Percentiles rank a stretch among this genome's conserved stretches.
phyloP scores from a whole-genome alignment of 768 basidiomycete species.

The Xerocomus brunneocitrinus region DNA sequence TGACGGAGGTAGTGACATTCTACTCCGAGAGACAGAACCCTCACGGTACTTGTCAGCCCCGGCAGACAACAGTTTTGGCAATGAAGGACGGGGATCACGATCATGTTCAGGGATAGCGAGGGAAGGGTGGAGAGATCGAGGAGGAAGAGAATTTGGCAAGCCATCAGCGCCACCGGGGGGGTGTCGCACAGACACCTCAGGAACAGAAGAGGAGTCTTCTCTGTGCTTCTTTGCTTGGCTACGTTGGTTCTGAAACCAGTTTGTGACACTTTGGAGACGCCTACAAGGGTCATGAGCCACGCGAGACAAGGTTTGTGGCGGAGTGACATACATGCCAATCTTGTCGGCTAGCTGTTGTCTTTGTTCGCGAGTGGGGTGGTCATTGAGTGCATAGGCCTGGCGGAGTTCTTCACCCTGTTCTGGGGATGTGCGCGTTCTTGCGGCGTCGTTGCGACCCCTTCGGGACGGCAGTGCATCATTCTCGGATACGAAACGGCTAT shows the following conservation, averaged over 20 bases:
- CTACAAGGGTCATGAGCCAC: slow-evolving; percentile 40
- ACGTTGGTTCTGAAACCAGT: slow-evolving; percentile 87
- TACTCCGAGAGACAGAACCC: slow-evolving; percentile 21
- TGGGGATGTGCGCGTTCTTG: slow-evolving; percentile 56
- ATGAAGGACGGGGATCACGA: slow-evolving; percentile 13
- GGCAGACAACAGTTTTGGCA: slow-evolving; percentile 10
- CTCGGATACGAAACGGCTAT: slow-evolving; percentile 50
- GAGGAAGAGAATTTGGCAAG: slow-evolving; percentile 16
- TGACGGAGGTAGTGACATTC: slow-evolving; percentile 31
- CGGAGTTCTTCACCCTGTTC: slow-evolving; percentile 68
- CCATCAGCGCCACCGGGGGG: slow-evolving; percentile 10
- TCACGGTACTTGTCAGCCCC: slow-evolving; percentile 18
- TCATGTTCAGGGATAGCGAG: slow-evolving; percentile 23
- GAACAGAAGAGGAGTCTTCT: slow-evolving; percentile 41
- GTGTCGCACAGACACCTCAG: slow-evolving; percentile 17
- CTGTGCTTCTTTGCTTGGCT: slow-evolving; percentile 69
- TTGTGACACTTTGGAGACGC: slow-evolving; percentile 75
- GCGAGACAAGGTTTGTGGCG: slow-evolving; percentile 6
- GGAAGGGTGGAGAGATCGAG: slow-evolving; percentile 30
- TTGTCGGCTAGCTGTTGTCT: slow-evolving; percentile 59
- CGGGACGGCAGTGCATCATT: slow-evolving; percentile 36
- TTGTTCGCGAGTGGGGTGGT: slow-evolving; percentile 66
- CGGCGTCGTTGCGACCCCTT: slow-evolving; percentile 26
- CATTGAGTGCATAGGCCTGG: slow-evolving; percentile 57
- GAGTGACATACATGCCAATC: slow-evolving; percentile 67